phyloP scores from a whole-genome alignment of 2,329 filamentous ascomycete genomes.

The Epichloe amarillans region DNA sequence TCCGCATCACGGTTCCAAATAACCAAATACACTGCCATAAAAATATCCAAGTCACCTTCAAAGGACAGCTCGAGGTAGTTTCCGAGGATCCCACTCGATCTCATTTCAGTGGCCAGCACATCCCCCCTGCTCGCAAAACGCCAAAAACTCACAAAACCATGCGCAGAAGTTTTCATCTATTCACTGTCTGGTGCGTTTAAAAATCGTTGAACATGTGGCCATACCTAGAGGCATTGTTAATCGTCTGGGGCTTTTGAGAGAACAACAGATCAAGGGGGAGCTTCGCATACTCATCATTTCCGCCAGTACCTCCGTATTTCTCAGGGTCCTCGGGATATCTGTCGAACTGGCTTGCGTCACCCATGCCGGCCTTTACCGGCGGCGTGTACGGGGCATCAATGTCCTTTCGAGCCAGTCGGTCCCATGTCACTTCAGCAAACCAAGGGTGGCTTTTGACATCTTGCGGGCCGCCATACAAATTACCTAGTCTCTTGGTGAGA shows the following conservation, averaged over 20 bases:
- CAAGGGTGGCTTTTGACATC: constrained; percentile 94
- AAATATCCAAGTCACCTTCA: neutral
- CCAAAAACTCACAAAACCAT: neutral
- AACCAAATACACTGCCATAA: neutral
- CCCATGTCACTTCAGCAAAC: constrained; percentile 98
- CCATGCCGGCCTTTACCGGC: constrained; percentile 82
- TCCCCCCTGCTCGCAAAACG: neutral
- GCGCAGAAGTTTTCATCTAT: neutral
- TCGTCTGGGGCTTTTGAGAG: neutral
- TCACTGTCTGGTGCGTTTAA: constrained; percentile 23
- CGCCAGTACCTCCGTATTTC: constrained; percentile 60
- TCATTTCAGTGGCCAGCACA: neutral
- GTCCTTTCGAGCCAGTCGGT: constrained; percentile 83
- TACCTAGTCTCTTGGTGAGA: constrained; percentile 86
- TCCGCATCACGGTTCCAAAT: neutral
- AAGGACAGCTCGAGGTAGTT: neutral
- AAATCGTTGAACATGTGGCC: constrained; percentile 68
- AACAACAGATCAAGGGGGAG: constrained; percentile 16
- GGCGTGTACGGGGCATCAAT: constrained; percentile 98
- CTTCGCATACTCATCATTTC: constrained; percentile 65
- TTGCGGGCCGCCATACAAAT: constrained; percentile 76
- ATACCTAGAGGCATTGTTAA: constrained; percentile 34
- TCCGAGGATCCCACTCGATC: neutral
- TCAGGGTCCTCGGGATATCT: constrained; percentile 96
- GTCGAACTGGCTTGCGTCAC: constrained; percentile 95